A percentile compares a stretch with the other conserved stretches of the same genome.
phyloP scores from a whole-genome alignment of 2,329 filamentous ascomycete genomes.

The Calycina marina region DNA sequence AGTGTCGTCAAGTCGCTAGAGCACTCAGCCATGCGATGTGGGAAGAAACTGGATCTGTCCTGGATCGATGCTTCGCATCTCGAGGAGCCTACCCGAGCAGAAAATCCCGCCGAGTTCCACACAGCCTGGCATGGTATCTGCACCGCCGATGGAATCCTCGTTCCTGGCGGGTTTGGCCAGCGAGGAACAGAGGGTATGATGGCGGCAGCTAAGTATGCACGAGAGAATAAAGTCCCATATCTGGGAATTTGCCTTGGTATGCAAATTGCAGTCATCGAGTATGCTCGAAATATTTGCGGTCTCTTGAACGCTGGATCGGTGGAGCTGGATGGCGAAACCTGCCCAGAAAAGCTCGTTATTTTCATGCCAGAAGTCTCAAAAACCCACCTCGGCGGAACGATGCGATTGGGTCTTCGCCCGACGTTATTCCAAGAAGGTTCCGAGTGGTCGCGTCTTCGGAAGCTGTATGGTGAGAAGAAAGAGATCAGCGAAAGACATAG shows the following conservation, averaged over 20 bases:
- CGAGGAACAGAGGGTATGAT: slow-evolving; percentile 88
- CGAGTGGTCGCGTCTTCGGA: slow-evolving; percentile 58
- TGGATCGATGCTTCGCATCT: slow-evolving; percentile 80
- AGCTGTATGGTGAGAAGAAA: slow-evolving; percentile 49
- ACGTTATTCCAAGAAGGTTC: slow-evolving; percentile 50
- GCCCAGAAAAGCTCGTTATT: slow-evolving; percentile 42
- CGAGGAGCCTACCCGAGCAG: slow-evolving; percentile 47
- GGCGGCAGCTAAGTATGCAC: slow-evolving; percentile 70
- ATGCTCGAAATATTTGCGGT: slow-evolving; percentile 60
- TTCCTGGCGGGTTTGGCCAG: slow-evolving; percentile 50
- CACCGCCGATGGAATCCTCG: slow-evolving; percentile 47
- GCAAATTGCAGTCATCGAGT: slow-evolving; percentile 84
- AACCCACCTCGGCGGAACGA: slow-evolving; percentile 68
- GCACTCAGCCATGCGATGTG: slow-evolving; percentile 79
- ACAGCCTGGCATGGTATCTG: slow-evolving; percentile 73
- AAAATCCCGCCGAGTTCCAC: slow-evolving; percentile 60
- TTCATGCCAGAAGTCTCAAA: slow-evolving; percentile 85
- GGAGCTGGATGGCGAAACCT: slow-evolving; percentile 21
- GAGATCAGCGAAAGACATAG: slow-evolving; percentile 62
- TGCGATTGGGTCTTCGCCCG: slow-evolving; percentile 57
- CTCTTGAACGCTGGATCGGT: slow-evolving; percentile 29
- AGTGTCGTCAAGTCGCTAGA: slow-evolving; percentile 77
- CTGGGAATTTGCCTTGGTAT: slow-evolving; percentile 66
- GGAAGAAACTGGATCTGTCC: slow-evolving; percentile 61
- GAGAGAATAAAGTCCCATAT: slow-evolving; percentile 66